These are phyloP conservation scores for Candida railenensis DNA, from an alignment of 805 yeast species.

Conservation along the genomic window DNA sequence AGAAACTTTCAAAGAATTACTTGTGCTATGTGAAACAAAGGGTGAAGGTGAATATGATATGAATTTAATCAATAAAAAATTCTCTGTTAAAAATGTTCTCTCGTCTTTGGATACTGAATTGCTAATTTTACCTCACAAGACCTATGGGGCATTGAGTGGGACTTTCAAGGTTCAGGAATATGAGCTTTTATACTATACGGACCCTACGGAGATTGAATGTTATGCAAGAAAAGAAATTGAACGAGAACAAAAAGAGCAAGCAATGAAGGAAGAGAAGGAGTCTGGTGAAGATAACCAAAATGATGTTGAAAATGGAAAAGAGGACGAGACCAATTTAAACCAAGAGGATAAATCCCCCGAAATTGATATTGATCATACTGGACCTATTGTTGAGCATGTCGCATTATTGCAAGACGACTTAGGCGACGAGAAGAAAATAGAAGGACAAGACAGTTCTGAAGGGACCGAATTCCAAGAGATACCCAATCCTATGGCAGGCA, in stretches of 20 bases:
- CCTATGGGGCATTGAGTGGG: slow-evolving; percentile 51
- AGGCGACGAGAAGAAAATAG: no score
- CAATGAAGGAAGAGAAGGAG: not conserved
- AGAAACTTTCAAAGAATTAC: slow-evolving; percentile 20
- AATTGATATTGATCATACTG: no score
- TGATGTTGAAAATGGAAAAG: no score
- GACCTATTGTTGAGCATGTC: no score
- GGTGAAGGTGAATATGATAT: slow-evolving; percentile 46
- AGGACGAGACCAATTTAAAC: no score
- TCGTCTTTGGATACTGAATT: slow-evolving; percentile 5
- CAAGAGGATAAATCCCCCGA: no score
- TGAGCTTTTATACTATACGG: not conserved
- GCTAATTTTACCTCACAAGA: slow-evolving; percentile 49
- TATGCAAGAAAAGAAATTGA: not conserved
- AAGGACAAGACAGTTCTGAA: no score
- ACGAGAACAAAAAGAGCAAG: not conserved
- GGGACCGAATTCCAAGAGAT: no score
- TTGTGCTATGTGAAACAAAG: slow-evolving; percentile 20
- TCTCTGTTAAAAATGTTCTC: slow-evolving; percentile 11
- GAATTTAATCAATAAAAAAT: slow-evolving; percentile 48
- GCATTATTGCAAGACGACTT: no score
- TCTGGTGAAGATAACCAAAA: not conserved
- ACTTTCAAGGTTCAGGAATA: slow-evolving; percentile 29
- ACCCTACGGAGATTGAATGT: slow-evolving; percentile 3
- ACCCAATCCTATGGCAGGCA: no score